A percentile compares a stretch with the other conserved stretches of the same genome.
Evolutionary conservation across 2,329 filamentous ascomycete species (phyloP).

Genomic region (Alternaria sp.): DNA sequence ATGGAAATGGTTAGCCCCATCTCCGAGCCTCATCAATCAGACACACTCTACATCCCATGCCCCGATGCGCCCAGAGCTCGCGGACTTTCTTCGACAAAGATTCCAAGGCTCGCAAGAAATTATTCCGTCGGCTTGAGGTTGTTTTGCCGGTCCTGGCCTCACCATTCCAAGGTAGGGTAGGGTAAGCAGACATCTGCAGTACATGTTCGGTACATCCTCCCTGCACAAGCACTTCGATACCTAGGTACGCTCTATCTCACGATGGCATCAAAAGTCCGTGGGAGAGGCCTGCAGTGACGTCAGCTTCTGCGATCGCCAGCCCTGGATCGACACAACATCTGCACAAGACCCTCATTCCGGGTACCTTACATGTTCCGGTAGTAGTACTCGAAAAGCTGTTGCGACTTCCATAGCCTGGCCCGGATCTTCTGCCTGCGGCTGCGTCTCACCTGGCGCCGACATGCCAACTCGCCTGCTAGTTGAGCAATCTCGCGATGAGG

Average conservation of each 20-base stretch:
- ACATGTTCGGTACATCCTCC: background rate
- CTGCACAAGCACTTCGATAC: background rate
- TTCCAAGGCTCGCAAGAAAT: background rate
- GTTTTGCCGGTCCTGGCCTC: background rate
- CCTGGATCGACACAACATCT: background rate
- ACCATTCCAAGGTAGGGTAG: background rate
- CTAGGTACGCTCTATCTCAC: background rate
- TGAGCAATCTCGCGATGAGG: background rate
- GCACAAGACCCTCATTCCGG: background rate
- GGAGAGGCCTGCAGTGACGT: conserved; percentile 2
- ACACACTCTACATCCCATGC: background rate
- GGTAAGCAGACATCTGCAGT: background rate
- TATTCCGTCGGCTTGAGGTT: background rate
- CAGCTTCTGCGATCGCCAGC: background rate
- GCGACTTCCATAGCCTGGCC: background rate
- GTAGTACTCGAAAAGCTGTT: background rate
- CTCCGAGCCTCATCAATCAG: conserved; percentile 8
- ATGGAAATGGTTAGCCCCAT: conserved; percentile 10
- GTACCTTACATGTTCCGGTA: conserved; percentile 1
- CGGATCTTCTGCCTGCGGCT: background rate
- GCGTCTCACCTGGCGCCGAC: background rate
- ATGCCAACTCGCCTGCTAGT: background rate
- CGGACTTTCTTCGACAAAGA: background rate
- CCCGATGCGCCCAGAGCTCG: background rate
- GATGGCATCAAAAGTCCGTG: background rate